A percentile compares a stretch with the other conserved stretches of the same genome.
Conservation (phyloP, 2,329 filamentous ascomycete species). For the Alternaria brassicae region DNA sequence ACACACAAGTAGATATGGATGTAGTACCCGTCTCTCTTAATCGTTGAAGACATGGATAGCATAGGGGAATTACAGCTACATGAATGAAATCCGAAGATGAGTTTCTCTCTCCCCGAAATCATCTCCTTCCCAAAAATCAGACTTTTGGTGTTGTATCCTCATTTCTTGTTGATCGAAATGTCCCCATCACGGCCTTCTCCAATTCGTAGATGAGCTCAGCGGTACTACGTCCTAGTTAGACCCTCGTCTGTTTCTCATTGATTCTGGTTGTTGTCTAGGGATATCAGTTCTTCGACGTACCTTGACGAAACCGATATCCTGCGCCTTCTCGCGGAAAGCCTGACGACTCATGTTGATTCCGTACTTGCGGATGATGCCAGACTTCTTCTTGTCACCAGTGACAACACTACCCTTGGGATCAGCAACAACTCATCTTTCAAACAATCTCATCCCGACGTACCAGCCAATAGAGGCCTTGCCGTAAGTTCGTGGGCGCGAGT, state of each 20-base stretch:
- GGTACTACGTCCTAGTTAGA: not conserved
- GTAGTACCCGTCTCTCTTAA: not conserved
- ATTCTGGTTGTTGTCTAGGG: not conserved
- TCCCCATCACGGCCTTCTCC: not conserved
- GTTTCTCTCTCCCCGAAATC: not conserved
- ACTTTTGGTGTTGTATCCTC: not conserved
- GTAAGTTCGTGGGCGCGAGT: conserved; percentile 94
- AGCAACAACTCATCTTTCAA: not conserved
- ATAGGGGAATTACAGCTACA: not conserved
- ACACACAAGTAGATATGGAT: not conserved
- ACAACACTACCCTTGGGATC: conserved; percentile 26
- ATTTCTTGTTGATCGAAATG: not conserved
- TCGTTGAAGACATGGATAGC: not conserved
- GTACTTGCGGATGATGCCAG: conserved; percentile 99
- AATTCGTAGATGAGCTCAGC: not conserved
- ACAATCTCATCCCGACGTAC: conserved; percentile 58
- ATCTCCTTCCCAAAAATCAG: not conserved
- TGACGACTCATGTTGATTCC: conserved; percentile 80
- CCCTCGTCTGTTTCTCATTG: too few species aligned
- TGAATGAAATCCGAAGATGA: not conserved
- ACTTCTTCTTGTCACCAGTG: conserved; percentile 51
- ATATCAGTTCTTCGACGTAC: conserved; percentile 45
- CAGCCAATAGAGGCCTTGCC: conserved; percentile 92
- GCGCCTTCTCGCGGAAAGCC: conserved; percentile 71
- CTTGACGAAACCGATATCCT: conserved; percentile 72